Percentiles rank a stretch among this genome's conserved stretches.
Evolutionary conservation across 768 basidiomycete species (phyloP).

Genomic region (Mycena leptocephala): DNA sequence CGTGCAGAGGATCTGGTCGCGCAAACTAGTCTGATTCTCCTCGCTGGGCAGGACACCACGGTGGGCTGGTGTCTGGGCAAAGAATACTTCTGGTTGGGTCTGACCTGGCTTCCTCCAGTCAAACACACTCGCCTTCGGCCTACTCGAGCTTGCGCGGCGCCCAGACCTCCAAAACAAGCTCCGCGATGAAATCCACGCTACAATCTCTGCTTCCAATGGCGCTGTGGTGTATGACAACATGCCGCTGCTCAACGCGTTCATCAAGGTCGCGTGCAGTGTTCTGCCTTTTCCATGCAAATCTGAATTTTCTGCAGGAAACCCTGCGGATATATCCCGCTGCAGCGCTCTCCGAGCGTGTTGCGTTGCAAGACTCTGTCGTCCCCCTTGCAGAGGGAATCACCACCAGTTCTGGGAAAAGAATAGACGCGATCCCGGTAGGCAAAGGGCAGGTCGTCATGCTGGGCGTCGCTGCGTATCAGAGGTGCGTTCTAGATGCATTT

Average conservation of each 20-base stretch:
- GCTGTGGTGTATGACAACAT: constrained; percentile 17
- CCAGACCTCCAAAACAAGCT: constrained; percentile 63
- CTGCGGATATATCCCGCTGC: constrained; percentile 54
- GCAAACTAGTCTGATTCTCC: constrained; percentile 28
- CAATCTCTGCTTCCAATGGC: background rate
- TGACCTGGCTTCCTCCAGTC: constrained; percentile 34
- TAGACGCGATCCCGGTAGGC: constrained; percentile 48
- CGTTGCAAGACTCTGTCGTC: constrained; percentile 56
- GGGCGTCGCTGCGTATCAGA: constrained; percentile 53
- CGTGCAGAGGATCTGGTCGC: constrained; percentile 8
- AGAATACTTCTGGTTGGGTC: background rate
- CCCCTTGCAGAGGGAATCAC: constrained; percentile 55
- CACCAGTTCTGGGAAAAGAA: constrained; percentile 47
- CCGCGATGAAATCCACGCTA: constrained; percentile 56
- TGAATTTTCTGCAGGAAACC: constrained; percentile 40
- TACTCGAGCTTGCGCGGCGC: constrained; percentile 62
- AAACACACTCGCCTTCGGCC: constrained; percentile 58
- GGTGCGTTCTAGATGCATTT: constrained; percentile 37
- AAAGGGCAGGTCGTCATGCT: constrained; percentile 51
- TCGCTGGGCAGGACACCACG: constrained; percentile 30
- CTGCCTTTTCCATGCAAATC: constrained; percentile 35
- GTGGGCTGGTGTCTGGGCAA: constrained; percentile 1
- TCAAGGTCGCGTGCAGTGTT: constrained; percentile 16
- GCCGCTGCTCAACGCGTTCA: constrained; percentile 26
- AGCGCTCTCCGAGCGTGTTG: constrained; percentile 51